phyloP scores from a whole-genome alignment of 176 grass and related monocot species.

The Zea luxurians region DNA sequence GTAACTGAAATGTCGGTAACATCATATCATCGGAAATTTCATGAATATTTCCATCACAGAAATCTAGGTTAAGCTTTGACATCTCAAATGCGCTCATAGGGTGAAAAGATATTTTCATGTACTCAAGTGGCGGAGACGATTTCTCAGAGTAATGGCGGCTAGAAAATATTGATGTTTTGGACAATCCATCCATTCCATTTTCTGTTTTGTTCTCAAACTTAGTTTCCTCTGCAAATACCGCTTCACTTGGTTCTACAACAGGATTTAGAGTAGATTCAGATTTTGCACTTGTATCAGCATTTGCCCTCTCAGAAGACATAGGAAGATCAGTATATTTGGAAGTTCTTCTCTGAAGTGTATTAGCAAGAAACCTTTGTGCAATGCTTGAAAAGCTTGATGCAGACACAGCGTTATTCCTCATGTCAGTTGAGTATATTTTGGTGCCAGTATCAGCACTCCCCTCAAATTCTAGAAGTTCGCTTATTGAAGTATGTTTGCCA shows the following conservation, averaged over 20 bases:
- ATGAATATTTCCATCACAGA: slow-evolving; percentile 50
- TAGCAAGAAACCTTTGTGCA: slow-evolving; percentile 85
- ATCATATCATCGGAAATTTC: slow-evolving; percentile 65
- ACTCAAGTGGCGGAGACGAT: slow-evolving; percentile 88
- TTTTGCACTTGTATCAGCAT: slow-evolving; percentile 41
- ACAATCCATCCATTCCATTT: slow-evolving; percentile 46
- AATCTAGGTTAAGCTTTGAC: slow-evolving; percentile 67
- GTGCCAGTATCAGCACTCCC: slow-evolving; percentile 33
- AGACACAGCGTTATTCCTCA: slow-evolving; percentile 44
- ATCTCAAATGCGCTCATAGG: slow-evolving; percentile 64
- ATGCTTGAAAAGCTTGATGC: slow-evolving; percentile 90
- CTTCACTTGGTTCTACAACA: slow-evolving; percentile 23
- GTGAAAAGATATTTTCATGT: slow-evolving; percentile 96
- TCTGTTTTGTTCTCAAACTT: slow-evolving; percentile 43
- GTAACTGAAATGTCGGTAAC: slow-evolving; percentile 82
- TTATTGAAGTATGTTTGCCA: slow-evolving; percentile 60
- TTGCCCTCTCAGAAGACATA: slow-evolving; percentile 43
- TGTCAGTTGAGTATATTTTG: slow-evolving; percentile 31
- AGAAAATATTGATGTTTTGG: slow-evolving; percentile 52
- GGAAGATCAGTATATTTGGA: slow-evolving; percentile 50
- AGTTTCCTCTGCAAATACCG: slow-evolving; percentile 24
- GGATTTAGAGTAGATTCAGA: slow-evolving; percentile 44
- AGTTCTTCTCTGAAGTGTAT: slow-evolving; percentile 81
- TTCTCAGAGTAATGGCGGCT: slow-evolving; percentile 56
- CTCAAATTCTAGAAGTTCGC: slow-evolving; percentile 52